phyloP scores from a whole-genome alignment of 257 asterid species.

The Cinchona pubescens region DNA sequence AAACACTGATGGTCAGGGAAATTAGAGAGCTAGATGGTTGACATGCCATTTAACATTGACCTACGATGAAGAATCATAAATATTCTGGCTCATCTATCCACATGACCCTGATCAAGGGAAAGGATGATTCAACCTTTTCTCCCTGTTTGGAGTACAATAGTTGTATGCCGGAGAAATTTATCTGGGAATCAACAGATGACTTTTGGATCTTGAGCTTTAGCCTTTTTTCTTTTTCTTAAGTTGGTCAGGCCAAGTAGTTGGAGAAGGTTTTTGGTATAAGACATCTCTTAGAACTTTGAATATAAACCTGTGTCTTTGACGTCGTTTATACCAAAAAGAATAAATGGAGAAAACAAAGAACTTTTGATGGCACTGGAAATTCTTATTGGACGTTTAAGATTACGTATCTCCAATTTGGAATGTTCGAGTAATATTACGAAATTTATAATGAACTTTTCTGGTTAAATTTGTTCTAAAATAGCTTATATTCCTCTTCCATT shows the following conservation, averaged over 20 bases:
- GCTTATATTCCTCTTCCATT: neutral
- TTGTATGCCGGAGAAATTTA: neutral
- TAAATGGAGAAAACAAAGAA: neutral
- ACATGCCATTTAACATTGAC: neutral
- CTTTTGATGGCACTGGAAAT: too few relatives aligned
- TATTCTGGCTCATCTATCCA: neutral
- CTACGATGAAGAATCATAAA: neutral
- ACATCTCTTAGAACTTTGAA: neutral
- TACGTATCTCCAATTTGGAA: neutral
- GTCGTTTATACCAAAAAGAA: too few relatives aligned
- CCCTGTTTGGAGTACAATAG: neutral
- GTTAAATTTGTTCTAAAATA: neutral
- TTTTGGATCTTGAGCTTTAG: neutral
- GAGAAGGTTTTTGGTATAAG: neutral
- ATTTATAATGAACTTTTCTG: neutral
- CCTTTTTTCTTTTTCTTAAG: neutral
- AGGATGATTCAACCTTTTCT: neutral
- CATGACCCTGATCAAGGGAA: neutral
- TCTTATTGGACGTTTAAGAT: neutral
- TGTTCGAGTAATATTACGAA: neutral
- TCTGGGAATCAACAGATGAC: neutral
- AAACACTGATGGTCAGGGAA: neutral
- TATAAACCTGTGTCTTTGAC: neutral
- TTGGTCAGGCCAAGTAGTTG: neutral
- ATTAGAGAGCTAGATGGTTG: constrained; percentile 3